Percentiles rank a stretch among this genome's conserved stretches.
Evolutionary conservation across 768 basidiomycete species (phyloP).

Genomic region (Strobilomyces confusus): DNA sequence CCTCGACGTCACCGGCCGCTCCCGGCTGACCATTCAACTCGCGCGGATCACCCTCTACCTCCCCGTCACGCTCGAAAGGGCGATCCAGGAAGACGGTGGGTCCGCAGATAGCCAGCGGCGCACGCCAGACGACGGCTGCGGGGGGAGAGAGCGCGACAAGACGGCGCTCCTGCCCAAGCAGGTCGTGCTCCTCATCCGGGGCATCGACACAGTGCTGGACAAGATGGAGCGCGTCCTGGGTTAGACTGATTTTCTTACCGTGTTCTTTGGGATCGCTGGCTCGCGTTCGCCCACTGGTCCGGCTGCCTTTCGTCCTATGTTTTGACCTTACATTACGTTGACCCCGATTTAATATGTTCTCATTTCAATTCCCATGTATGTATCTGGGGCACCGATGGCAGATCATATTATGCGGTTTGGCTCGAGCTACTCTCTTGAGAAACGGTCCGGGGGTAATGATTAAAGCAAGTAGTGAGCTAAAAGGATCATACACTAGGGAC

Average conservation of each 20-base stretch:
- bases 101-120: constrained; percentile 1
- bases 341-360: background rate
- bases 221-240: constrained; percentile 57
- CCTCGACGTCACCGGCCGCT: constrained; percentile 73
- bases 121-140: constrained; percentile 5
- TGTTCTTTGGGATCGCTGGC: background rate
- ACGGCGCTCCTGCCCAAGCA: constrained; percentile 49
- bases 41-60: constrained; percentile 72
- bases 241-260: constrained; percentile 5
- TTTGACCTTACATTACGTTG: too few relatives aligned
- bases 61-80: constrained; percentile 70
- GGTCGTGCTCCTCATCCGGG: constrained; percentile 56
- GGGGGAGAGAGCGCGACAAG: constrained; percentile 17
- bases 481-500: constrained; percentile 16
- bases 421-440: background rate
- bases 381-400: background rate
- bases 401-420: background rate
- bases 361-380: background rate
- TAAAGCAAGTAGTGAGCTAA: constrained; percentile 15
- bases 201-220: constrained; percentile 59
- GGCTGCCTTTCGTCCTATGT: background rate
- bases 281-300: background rate
- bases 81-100: constrained; percentile 39
- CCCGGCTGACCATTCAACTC: constrained; percentile 71
- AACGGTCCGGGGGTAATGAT: constrained; percentile 7